These are phyloP conservation scores for Plantago coronopus DNA, from an alignment of 305 asterid species.

Conservation along the genomic window DNA sequence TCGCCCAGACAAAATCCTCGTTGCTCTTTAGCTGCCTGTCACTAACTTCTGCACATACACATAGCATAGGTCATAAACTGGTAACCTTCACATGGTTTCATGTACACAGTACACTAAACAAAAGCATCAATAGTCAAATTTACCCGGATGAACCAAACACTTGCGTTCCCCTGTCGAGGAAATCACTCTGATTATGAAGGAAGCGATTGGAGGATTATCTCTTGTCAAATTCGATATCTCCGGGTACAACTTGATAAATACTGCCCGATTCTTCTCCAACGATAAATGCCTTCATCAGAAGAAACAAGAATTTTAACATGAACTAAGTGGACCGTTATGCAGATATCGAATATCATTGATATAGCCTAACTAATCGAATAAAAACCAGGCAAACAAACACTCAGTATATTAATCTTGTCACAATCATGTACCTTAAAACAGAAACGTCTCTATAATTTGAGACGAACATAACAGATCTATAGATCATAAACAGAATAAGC, in stretches of 20 bases:
- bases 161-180: conserved; percentile 78
- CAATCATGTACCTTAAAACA: neutral
- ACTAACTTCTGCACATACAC: conserved; percentile 30
- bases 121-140: neutral
- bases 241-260: conserved; percentile 70
- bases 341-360: neutral
- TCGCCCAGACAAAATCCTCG: conserved; percentile 61
- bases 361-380: neutral
- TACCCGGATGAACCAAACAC: conserved; percentile 86
- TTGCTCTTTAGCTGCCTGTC: conserved; percentile 50
- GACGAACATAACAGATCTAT: no score
- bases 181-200: conserved; percentile 65
- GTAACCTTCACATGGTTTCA: neutral
- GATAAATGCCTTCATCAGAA: conserved; percentile 68
- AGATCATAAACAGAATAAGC: no score
- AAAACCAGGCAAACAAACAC: neutral
- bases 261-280: conserved; percentile 70
- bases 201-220: conserved; percentile 86
- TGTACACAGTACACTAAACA: neutral
- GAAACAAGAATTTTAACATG: neutral
- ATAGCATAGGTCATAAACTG: neutral
- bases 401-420: neutral
- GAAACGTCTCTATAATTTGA: neutral
- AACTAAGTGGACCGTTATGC: neutral
- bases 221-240: conserved; percentile 65